Conservation (phyloP, 176 grass and related monocot genomes). For the Oryza rufipogon region DNA sequence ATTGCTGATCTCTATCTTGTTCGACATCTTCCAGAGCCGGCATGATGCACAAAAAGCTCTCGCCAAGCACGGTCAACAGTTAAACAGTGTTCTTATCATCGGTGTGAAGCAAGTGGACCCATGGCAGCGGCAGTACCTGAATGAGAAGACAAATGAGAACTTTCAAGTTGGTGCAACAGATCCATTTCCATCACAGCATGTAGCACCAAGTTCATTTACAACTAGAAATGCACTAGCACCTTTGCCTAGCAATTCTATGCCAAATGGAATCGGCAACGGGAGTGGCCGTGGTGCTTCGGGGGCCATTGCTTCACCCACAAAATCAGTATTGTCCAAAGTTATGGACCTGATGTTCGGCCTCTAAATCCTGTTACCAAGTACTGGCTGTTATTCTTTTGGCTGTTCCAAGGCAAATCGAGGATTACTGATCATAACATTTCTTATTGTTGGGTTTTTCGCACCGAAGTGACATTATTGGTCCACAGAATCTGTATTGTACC, state of each 20-base stretch:
- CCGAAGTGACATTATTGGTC: neutral
- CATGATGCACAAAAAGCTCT: conserved; percentile 85
- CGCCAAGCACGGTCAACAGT: conserved; percentile 63
- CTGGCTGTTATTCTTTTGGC: neutral
- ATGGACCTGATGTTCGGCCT: conserved; percentile 94
- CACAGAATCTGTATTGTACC: neutral
- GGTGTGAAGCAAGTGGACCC: conserved; percentile 80
- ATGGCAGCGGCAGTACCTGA: conserved; percentile 64
- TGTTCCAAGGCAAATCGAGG: neutral
- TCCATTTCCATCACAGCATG: conserved; percentile 49
- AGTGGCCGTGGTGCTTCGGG: conserved; percentile 33
- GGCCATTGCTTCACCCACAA: conserved; percentile 82
- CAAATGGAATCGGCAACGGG: conserved; percentile 49
- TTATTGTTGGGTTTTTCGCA: neutral
- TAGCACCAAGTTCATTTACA: conserved; percentile 39
- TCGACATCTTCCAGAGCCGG: conserved; percentile 45
- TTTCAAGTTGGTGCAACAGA: conserved; percentile 36
- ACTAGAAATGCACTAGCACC: conserved; percentile 38
- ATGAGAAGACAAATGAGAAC: conserved; percentile 47
- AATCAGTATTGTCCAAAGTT: conserved; percentile 73
- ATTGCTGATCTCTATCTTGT: conserved; percentile 27
- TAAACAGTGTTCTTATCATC: conserved; percentile 86
- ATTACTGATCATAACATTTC: neutral
- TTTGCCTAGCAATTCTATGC: conserved; percentile 47
- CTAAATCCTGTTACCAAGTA: conserved; percentile 24